Conservation (phyloP, 129 eudicot genomes). For the Glebionis coronaria region DNA sequence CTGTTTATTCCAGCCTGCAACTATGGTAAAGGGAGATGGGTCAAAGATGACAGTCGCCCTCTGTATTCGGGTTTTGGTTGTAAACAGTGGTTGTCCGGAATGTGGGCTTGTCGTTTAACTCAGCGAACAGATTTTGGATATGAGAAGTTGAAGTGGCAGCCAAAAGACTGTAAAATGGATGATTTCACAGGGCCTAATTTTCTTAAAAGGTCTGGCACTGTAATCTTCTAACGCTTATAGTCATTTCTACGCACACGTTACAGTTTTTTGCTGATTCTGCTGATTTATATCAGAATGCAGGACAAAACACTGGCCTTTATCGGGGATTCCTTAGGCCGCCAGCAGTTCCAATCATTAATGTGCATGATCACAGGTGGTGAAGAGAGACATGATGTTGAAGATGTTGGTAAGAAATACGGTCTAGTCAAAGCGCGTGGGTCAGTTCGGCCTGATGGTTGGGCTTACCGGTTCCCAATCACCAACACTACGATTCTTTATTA, state of each 20-base stretch:
- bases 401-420: conserved; percentile 76
- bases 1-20: conserved; percentile 61
- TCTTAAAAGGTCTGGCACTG: conserved; percentile 46
- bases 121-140: conserved; percentile 82
- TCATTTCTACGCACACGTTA: background rate
- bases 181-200: conserved; percentile 53
- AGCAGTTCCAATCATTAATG: conserved; percentile 92
- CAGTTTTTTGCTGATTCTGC: conserved; percentile 17
- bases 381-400: conserved; percentile 59
- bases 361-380: conserved; percentile 83
- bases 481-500: conserved; percentile 84
- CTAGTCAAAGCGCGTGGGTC: conserved; percentile 63
- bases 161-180: conserved; percentile 73
- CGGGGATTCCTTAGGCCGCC: conserved; percentile 91
- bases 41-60: conserved; percentile 59
- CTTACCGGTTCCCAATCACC: conserved; percentile 64
- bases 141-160: conserved; percentile 85
- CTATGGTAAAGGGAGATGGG: conserved; percentile 85
- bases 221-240: background rate
- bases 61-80: conserved; percentile 88
- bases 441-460: conserved; percentile 87
- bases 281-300: conserved; percentile 56
- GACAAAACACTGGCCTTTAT: conserved; percentile 85
- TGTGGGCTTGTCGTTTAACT: conserved; percentile 95
- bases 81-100: conserved; percentile 81